Evolutionary conservation across 768 basidiomycete genomes (phyloP), one percentile per base, ranked within the genome.

Genomic region (Glaciozyma antarctica): DNA sequence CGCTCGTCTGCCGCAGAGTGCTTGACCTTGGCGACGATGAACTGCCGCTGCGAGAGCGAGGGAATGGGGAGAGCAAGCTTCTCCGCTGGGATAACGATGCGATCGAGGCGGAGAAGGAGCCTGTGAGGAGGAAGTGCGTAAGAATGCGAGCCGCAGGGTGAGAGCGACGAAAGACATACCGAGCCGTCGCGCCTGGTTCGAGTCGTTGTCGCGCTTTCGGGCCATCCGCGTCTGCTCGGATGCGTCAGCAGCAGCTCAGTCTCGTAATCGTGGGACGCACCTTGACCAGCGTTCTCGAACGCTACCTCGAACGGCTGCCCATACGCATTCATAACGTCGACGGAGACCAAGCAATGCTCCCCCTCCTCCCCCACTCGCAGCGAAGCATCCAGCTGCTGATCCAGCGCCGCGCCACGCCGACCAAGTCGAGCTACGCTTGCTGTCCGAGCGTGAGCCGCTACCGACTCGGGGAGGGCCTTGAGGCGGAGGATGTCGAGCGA

Each of bases 271-370:
- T 34, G 1, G 15, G 5, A 52, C 73, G 54, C 48, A 84, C 88
- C 85, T 77, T 82, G 81, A 7, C 28, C 26, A 76, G 87, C 83
- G 10, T 77, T 76, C 63, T 85, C 81, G 64, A 98, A 84, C 0
- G 82, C 83, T 34, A 94, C 86, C 73, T 94, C 90, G 74, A 99
- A 98, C 0, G 95, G 91, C 34, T 86, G 78, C 0, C 89, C 88
- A 73, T 92, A 94, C 0, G 87, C 85, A 73, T 99, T 99, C 61
- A 86, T 82, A n/a, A 99, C 86, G 73, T 92, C 88, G 34, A 97
- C 78, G 1, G 85, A 85, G 74, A 98, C 86, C 24, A 98, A 78
- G 77, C 92, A 98, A 84, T 89, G 88, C 34, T 84, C 82, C 2
- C 69, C 73, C 45, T 80, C 80, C 22, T 82, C 81, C 58, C 75